These are phyloP conservation scores for Chlorencoelia australis DNA, from an alignment of 2,329 filamentous ascomycete genomes.

Conservation along the genomic window DNA sequence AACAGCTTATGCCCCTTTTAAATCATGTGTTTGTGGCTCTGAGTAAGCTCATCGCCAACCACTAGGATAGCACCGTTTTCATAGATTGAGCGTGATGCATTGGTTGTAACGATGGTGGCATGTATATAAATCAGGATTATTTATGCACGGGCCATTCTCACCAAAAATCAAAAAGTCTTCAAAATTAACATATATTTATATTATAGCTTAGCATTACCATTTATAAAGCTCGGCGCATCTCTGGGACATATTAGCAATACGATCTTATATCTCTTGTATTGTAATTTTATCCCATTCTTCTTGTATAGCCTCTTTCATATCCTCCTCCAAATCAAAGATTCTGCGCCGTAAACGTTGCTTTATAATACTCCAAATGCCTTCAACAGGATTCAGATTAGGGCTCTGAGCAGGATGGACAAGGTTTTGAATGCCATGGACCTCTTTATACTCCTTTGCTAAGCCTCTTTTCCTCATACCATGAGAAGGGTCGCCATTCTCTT, in stretches of 20 bases:
- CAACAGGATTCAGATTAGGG: too few species aligned
- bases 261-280: slow-evolving; percentile 6
- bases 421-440: slow-evolving; percentile 3
- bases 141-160: too few species aligned
- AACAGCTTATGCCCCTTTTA: too few species aligned
- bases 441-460: slow-evolving; percentile 7
- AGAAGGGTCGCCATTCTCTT: slow-evolving; percentile 8
- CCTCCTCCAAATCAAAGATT: slow-evolving; percentile 10
- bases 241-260: slow-evolving; percentile 6
- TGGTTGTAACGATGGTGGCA: too few species aligned
- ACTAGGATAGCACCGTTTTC: too few species aligned
- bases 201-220: too few species aligned
- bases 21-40: too few species aligned
- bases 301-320: slow-evolving; percentile 7
- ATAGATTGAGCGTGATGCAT: too few species aligned
- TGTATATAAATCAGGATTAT: too few species aligned
- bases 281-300: slow-evolving; percentile 12
- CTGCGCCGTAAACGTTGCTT: slow-evolving; percentile 7
- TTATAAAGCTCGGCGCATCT: slow-evolving; percentile 9
- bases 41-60: too few species aligned
- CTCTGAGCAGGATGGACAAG: slow-evolving; percentile 6
- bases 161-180: too few species aligned
- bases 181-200: too few species aligned
- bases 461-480: slow-evolving; percentile 10
- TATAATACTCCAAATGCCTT: slow-evolving; percentile 11